Base-by-base conservation (phyloP, 345 rosid species). In the Hibiscus mutabilis region DNA sequence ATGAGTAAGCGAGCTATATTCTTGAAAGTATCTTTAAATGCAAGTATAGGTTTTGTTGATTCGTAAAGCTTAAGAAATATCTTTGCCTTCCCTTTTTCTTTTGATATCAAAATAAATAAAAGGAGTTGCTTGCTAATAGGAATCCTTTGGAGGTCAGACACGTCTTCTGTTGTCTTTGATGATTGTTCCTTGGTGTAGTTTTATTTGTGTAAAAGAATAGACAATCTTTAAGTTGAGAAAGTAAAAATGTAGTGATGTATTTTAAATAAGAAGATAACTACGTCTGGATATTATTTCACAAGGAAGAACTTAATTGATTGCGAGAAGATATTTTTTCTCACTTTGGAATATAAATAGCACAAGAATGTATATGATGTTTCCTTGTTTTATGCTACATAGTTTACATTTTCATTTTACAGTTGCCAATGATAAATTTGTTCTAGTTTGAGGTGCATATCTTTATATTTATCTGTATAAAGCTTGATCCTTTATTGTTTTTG, bases 1-100 rank as follows among this genome's bases (percentile, higher is more conserved):
- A 92, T 47, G 90, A 95, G 97, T 92, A 77, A 90, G 99, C 72
- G 64, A 56, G 5, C 4, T n/a, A 59, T 49, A 75, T 14, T 42
- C 71, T 68, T 37, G 42, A 3, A 42, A 25, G 22, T 16, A 15
- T 24, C 22, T 66, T 24, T 66, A 7, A 15, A 6, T 6, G 33
- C 56, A 14, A 66, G 19, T 40, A 3, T 44, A 24, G 1, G 19
- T 12, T 66, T 56, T 35, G 40, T 51, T 31, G 18, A 7, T 55
- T 21, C 1, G 31, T 47, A 19, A 16, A 11, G 10, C 31, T n/a
- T 42, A 59, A 13, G 55, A 9, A n/a, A 16, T 47, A 11, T 46
- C 21, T 60, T 46, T 59, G 10, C 46, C 55, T 27, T 25, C 14
- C 21, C 55, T 8, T 59, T 55, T 55, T 52, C 5, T 14, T n/a